phyloP scores from a whole-genome alignment of 83 land plant genomes.

The Picea engelmannii region DNA sequence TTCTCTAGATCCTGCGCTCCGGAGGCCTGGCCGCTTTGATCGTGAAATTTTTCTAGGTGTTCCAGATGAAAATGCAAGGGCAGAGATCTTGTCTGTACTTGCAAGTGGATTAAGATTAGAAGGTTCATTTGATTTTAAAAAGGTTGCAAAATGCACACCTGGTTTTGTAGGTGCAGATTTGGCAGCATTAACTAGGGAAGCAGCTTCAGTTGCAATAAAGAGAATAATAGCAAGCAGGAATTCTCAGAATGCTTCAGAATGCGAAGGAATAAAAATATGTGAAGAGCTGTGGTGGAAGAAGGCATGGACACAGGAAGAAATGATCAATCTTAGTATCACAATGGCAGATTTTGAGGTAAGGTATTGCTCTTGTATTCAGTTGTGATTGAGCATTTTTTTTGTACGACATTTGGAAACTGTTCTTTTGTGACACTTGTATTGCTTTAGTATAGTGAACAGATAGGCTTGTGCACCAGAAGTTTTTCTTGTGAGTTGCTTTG shows the following conservation, averaged over 20 bases:
- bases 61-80: slow-evolving; percentile 93
- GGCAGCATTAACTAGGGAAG: slow-evolving; percentile 72
- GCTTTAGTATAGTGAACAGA: too few species aligned
- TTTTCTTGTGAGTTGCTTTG: too few species aligned
- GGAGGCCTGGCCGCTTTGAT: slow-evolving; percentile 96
- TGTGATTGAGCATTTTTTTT: too few species aligned
- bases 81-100: slow-evolving; percentile 72
- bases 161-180: slow-evolving; percentile 99
- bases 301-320: slow-evolving; percentile 83
- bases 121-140: slow-evolving; percentile 77
- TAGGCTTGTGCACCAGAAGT: too few species aligned
- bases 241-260: slow-evolving; percentile 19
- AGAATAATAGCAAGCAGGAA: slow-evolving; percentile 65
- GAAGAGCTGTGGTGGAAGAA: slow-evolving; percentile 62
- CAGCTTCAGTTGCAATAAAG: slow-evolving; percentile 82
- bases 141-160: slow-evolving; percentile 83
- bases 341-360: slow-evolving; percentile 96
- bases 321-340: slow-evolving; percentile 72
- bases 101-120: slow-evolving; percentile 71
- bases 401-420: too few species aligned
- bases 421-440: too few species aligned
- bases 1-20: slow-evolving; percentile 90
- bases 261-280: slow-evolving; percentile 19
- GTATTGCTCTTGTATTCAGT: neutral
- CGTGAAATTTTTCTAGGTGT: slow-evolving; percentile 78